phyloP scores from a whole-genome alignment of 2,329 filamentous ascomycete species.

The Aureobasidium uvarum region DNA sequence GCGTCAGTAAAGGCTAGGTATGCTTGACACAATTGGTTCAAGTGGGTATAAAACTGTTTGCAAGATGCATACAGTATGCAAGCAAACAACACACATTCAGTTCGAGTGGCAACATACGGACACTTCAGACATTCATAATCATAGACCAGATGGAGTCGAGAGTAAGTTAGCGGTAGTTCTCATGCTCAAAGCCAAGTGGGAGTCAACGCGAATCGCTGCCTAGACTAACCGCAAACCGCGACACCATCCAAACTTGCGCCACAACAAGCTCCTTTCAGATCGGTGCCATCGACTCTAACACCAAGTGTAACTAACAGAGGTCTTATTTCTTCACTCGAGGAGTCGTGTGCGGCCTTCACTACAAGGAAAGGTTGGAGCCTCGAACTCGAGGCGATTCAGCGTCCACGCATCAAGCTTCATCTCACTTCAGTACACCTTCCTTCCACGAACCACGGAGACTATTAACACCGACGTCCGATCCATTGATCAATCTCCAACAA shows the following conservation, averaged over 20 bases:
- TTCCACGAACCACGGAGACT: background rate
- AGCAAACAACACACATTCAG: background rate
- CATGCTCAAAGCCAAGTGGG: background rate
- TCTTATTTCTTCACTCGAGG: background rate
- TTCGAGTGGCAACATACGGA: background rate
- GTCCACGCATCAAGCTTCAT: background rate
- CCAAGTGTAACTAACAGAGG: background rate
- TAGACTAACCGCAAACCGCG: background rate
- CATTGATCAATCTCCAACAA: background rate
- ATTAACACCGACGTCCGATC: background rate
- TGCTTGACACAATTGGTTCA: background rate
- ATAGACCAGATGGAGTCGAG: background rate
- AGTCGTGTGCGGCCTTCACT: background rate
- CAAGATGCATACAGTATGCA: conserved; percentile 3
- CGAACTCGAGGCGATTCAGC: background rate
- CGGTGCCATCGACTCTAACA: too few species aligned
- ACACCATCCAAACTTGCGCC: background rate
- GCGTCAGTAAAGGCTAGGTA: background rate
- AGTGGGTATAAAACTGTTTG: background rate
- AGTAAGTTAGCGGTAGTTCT: background rate
- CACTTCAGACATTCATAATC: background rate
- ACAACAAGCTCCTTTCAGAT: background rate
- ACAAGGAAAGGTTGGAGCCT: background rate
- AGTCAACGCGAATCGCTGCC: background rate
- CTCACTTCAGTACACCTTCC: background rate